Evolutionary conservation across 257 asterid species (phyloP), one percentile per base, ranked within the genome.

Genomic region (Linaria vulgaris): DNA sequence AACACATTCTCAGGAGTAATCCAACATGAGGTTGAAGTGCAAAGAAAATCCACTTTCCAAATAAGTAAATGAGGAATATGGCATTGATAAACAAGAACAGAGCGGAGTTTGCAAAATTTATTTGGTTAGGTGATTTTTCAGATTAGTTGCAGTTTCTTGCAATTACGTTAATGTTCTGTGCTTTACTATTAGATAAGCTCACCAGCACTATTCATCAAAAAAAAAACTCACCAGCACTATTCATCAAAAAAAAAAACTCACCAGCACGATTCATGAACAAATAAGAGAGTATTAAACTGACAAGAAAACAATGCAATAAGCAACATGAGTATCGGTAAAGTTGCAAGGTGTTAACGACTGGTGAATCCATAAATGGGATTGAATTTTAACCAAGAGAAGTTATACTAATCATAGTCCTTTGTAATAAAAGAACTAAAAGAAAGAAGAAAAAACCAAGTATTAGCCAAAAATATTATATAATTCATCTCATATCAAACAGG

Each of bases 401-500:
- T 55, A 51, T 21, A 47, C 9, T 20, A 17, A 47, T 23, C 22
- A 49, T 31, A 44, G 15, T 44, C 55, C 54, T 13, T 50, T 38
- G 49, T 11, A 14, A 24, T 17, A 45, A n/a, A 23, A 16, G 5
- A 34, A 7, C 9, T 27, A 27, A 27, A 27, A 27, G 6, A 27
- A 3, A 27, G 34, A 27, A 27, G 34, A 34, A 34, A 34, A 34
- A 11, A 44, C 1, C 7, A 41, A 41, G 1, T 3, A 41, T 41
- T 15, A 21, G 46, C 48, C 57, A 14, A 61, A 55, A 60, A 43
- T 19, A 49, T 34, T 23, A 12, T 10, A 65, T 24, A 24, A 37
- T n/a, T 48, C n/a, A n/a, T n/a, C n/a, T n/a, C n/a, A 23, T 54
- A 69, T 56, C 14, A 59, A 24, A 15, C 55, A 45, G 19, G 70